phyloP scores from a whole-genome alignment of 1,284 basidiomycete genomes.

The Ganoderma sinense region DNA sequence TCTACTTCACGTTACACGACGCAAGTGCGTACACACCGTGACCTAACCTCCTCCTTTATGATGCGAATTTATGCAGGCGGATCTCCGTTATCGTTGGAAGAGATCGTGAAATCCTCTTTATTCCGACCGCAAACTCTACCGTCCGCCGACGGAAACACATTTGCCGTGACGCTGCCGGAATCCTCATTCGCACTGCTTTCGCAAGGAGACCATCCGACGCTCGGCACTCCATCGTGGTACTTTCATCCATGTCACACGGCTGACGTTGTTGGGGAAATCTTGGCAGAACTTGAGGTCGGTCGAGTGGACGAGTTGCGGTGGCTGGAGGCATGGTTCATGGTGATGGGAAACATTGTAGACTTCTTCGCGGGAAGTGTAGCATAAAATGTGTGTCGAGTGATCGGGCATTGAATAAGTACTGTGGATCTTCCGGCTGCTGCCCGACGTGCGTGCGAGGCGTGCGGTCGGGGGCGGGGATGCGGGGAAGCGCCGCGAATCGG shows the following conservation, averaged over 20 bases:
- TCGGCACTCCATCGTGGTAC: conserved; percentile 80
- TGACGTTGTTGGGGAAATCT: conserved; percentile 68
- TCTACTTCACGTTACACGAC: conserved; percentile 78
- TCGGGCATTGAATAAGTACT: background rate
- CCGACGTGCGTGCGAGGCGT: background rate
- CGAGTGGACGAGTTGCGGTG: conserved; percentile 50
- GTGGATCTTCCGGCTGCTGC: conserved; percentile 6
- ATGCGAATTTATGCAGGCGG: conserved; percentile 58
- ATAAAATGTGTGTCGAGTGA: background rate
- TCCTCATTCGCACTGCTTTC: conserved; percentile 78
- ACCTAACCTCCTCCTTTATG: background rate
- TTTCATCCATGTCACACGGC: conserved; percentile 84
- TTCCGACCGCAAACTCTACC: conserved; percentile 60
- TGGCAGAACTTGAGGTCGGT: conserved; percentile 51
- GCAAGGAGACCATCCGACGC: conserved; percentile 83
- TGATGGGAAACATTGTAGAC: conserved; percentile 70
- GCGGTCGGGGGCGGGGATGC: background rate
- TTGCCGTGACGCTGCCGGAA: conserved; percentile 56
- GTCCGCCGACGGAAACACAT: conserved; percentile 49
- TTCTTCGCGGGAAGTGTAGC: conserved; percentile 26
- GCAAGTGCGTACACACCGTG: conserved; percentile 49
- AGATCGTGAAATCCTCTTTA: conserved; percentile 63
- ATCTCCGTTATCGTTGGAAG: conserved; percentile 60
- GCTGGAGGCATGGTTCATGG: conserved; percentile 79
- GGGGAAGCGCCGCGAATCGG: background rate